A percentile compares a stretch with the other conserved stretches of the same genome.
These are phyloP conservation scores for Gossypium aridum DNA, from an alignment of 441 rosid species.

Conservation along the genomic window DNA sequence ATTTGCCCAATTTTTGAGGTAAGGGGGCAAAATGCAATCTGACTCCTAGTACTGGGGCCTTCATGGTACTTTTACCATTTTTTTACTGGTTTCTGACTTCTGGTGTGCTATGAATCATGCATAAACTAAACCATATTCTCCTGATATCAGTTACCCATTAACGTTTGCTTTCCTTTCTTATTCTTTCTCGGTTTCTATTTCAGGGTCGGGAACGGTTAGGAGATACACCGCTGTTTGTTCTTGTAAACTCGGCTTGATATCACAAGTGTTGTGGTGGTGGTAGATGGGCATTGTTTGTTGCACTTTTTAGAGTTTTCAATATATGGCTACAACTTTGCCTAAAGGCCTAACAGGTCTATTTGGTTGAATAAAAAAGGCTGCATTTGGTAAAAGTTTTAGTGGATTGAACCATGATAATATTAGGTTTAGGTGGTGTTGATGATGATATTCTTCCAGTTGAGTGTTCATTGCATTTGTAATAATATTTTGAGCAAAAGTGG, in stretches of 20 bases:
- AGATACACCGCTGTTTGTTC: slow-evolving; percentile 68
- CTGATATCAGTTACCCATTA: not conserved
- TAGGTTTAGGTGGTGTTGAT: not conserved
- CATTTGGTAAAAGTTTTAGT: not conserved
- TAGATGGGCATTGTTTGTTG: not conserved
- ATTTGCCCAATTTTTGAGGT: no score
- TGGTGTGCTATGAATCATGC: not conserved
- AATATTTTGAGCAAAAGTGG: not conserved
- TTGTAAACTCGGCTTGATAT: slow-evolving; percentile 41
- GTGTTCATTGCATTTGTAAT: no score
- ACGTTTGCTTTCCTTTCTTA: not conserved
- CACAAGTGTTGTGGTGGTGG: not conserved
- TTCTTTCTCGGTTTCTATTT: slow-evolving; percentile 10
- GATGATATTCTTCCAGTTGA: not conserved
- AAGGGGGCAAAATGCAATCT: no score
- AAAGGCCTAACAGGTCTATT: not conserved
- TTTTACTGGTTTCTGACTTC: not conserved
- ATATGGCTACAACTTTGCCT: not conserved
- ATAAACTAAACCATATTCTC: not conserved
- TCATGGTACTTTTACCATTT: no score
- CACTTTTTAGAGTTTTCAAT: not conserved
- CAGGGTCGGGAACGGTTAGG: slow-evolving; percentile 80
- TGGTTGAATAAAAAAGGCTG: slow-evolving; percentile 1
- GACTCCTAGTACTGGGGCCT: no score
- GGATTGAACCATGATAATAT: not conserved